phyloP scores from a whole-genome alignment of 164 flowering plant species.

The Protea cynaroides region DNA sequence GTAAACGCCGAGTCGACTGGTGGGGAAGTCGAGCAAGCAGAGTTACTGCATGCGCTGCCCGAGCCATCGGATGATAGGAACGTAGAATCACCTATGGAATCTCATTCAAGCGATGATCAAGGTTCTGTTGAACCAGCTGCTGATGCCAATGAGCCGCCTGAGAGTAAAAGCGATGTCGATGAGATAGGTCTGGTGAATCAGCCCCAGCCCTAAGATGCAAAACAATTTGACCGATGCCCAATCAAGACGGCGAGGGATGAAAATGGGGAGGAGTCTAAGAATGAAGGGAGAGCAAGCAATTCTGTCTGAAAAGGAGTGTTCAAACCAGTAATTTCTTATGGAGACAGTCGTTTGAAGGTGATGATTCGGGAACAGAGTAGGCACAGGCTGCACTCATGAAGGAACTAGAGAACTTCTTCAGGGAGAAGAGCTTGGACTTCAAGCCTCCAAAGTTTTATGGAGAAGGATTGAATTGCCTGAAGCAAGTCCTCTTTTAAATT shows the following conservation, averaged over 20 bases:
- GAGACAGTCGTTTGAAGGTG: conserved; percentile 39
- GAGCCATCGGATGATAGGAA: conserved; percentile 9
- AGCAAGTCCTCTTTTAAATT: conserved; percentile 36
- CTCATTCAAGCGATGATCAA: conserved; percentile 8
- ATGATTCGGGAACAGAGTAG: conserved; percentile 75
- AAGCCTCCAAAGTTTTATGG: conserved; percentile 92
- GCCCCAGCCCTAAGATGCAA: conserved; percentile 14
- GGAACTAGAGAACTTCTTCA: conserved; percentile 68
- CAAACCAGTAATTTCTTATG: conserved; percentile 14
- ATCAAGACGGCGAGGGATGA: conserved; percentile 13
- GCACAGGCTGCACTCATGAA: conserved; percentile 70
- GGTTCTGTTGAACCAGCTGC: conserved; percentile 6
- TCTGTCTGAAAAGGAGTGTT: conserved; percentile 5
- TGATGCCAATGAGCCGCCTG: conserved; percentile 1
- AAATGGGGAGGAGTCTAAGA: conserved; percentile 15
- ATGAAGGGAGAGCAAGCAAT: conserved; percentile 19
- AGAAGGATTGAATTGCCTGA: conserved; percentile 78
- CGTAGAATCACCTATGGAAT: conserved; percentile 9
- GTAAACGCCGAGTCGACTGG: too few relatives aligned
- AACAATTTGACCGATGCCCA: conserved; percentile 8
- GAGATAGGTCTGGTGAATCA: conserved; percentile 8
- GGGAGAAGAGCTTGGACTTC: conserved; percentile 70
- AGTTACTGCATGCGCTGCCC: background rate
- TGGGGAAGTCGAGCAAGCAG: conserved; percentile 11
- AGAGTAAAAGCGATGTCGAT: conserved; percentile 9